Evolutionary conservation across 2,329 filamentous ascomycete genomes (phyloP), one percentile per base, ranked within the genome.

Genomic region (Calonectria pauciramosa): DNA sequence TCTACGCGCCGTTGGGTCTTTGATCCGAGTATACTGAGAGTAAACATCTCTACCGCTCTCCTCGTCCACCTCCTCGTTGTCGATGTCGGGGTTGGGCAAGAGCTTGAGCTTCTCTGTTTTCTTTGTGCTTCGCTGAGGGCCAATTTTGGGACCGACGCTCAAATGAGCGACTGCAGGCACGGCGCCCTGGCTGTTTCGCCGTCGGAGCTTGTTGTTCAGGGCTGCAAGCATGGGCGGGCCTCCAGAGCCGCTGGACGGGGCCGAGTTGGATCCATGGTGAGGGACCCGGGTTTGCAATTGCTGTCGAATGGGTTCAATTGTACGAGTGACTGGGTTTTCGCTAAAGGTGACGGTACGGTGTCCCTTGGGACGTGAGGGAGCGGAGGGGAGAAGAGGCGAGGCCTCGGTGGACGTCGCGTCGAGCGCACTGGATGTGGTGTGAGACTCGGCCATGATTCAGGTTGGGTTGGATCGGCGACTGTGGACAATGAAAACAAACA

Each of bases 31-130:
- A 84, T 98, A 99, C 84, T 99, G 97, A 32, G 96, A 96, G 86
- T 99, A 99, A 38, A 99, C 97, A 83, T 99, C 97, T 77, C 96
- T 90, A 13, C 96, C 96, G 81, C 95, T 97, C 85, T 98, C 96
- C 82, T 98, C 96, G 76, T 99, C 96, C 9, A 77, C 89, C 79
- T 89, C 92, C 54, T 96, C 95, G 32, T 95, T 94, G 44, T 91
- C 95, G 56, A 95, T 90, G 73, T 97, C 95, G 0, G 96, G 96
- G 82, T 97, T 97, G 0, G 97, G 97, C 20, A 99, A 88, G n/a
- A 99, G 90, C 87, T 99, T 99, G 75, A 99, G 90, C 87, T 99
- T 99, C 87, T 99, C 96, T 2, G 95, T 95, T 77, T 95, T 98
- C 85, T 98, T 97, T 30, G 96, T 98, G 71, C 96, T 99, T 84